Evolutionary conservation across 208 protist genomes (phyloP).

Genomic region (Crithidia expoeki): DNA sequence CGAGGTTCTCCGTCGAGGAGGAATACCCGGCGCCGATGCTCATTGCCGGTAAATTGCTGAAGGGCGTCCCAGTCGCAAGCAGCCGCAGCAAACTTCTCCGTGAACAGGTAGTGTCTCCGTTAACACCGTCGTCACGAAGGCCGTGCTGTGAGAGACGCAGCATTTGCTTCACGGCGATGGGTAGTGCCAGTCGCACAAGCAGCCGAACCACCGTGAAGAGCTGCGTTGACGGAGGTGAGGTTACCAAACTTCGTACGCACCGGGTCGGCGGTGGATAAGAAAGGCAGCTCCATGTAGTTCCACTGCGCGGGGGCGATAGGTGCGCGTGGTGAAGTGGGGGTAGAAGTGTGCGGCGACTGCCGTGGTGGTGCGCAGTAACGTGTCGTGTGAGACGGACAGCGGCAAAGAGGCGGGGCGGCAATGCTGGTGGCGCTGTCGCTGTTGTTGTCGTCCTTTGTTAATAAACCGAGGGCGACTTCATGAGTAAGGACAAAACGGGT

Average conservation of each 20-base stretch:
- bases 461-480: too few species aligned
- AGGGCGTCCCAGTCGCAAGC: slow-evolving; percentile 35
- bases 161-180: slow-evolving; percentile 33
- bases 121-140: slow-evolving; percentile 39
- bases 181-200: slow-evolving; percentile 27
- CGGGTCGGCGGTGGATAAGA: slow-evolving; percentile 9
- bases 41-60: slow-evolving; percentile 42
- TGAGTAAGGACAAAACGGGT: too few species aligned
- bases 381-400: slow-evolving; percentile 7
- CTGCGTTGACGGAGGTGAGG: slow-evolving; percentile 18
- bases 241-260: background rate
- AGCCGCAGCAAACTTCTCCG: slow-evolving; percentile 34
- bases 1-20: slow-evolving; percentile 38
- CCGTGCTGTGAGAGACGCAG: slow-evolving; percentile 35
- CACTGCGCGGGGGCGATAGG: slow-evolving; percentile 11
- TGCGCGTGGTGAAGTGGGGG: background rate
- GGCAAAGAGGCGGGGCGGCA: background rate
- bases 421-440: too few species aligned
- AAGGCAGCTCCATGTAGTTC: slow-evolving; percentile 24
- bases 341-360: slow-evolving; percentile 16
- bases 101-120: slow-evolving; percentile 38
- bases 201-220: slow-evolving; percentile 18
- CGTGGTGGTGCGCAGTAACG: slow-evolving; percentile 15
- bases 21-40: slow-evolving; percentile 40
- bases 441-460: too few species aligned